Conservation (phyloP, 2,329 filamentous ascomycete species). For the Calonectria pseudoreteaudii region DNA sequence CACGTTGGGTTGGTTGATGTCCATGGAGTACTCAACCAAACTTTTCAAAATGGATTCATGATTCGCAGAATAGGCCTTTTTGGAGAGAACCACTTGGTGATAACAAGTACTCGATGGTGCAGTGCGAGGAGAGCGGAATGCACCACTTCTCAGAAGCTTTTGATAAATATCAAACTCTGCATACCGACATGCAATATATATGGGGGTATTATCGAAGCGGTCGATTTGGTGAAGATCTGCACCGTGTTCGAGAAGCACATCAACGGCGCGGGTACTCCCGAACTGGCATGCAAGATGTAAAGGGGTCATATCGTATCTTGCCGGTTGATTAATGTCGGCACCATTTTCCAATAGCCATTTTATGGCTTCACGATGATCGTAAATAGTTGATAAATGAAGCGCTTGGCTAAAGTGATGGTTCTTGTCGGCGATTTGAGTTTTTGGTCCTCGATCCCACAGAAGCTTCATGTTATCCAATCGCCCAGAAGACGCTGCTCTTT, state of each 20-base stretch:
- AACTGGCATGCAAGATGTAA: background rate
- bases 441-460: background rate
- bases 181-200: background rate
- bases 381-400: background rate
- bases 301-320: background rate
- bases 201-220: background rate
- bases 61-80: background rate
- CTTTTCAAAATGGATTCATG: background rate
- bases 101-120: background rate
- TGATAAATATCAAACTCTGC: background rate
- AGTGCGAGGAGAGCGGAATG: background rate
- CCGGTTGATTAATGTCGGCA: background rate
- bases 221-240: background rate
- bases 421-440: background rate
- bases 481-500: background rate
- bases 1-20: background rate
- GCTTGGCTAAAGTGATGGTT: background rate
- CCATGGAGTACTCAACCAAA: background rate
- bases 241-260: background rate
- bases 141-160: background rate
- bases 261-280: background rate
- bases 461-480: background rate
- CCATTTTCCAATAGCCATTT: background rate
- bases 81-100: background rate
- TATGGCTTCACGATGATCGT: background rate